A percentile compares a stretch with the other conserved stretches of the same genome.
Conservation (phyloP, 257 asterid species). For the Ballota nigra region DNA sequence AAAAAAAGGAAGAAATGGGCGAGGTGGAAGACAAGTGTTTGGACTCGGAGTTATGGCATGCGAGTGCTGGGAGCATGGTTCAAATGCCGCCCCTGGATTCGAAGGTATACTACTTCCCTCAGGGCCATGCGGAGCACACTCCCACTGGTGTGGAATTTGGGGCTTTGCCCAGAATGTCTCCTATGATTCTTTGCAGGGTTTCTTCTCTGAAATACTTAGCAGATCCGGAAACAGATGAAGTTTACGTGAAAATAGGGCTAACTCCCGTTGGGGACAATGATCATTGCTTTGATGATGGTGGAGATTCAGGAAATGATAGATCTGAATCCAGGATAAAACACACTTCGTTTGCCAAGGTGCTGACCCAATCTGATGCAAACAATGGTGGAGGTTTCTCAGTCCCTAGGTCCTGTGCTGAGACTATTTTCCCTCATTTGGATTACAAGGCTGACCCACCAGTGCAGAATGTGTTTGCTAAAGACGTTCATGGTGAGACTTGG, state of each 20-base stretch:
- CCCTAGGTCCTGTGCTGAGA: conserved; percentile 39
- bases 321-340: conserved; percentile 22
- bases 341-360: conserved; percentile 29
- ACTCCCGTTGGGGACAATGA: conserved; percentile 23
- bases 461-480: conserved; percentile 30
- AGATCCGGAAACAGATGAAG: conserved; percentile 42
- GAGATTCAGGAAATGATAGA: conserved; percentile 1
- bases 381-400: conserved; percentile 46
- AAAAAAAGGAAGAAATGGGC: neutral
- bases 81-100: conserved; percentile 34
- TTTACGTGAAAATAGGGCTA: conserved; percentile 37
- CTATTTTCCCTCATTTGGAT: conserved; percentile 36
- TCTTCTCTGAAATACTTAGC: conserved; percentile 28
- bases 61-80: conserved; percentile 39
- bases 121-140: conserved; percentile 42
- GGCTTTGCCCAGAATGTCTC: conserved; percentile 26
- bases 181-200: conserved; percentile 35
- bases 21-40: conserved; percentile 19
- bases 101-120: conserved; percentile 39
- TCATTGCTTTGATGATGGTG: conserved; percentile 12
- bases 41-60: conserved; percentile 42
- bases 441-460: conserved; percentile 34
- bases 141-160: conserved; percentile 27
- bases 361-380: conserved; percentile 44
- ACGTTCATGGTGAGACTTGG: conserved; percentile 36